Evolutionary conservation across 305 asterid species (phyloP).

Genomic region (Rubia tinctorum): DNA sequence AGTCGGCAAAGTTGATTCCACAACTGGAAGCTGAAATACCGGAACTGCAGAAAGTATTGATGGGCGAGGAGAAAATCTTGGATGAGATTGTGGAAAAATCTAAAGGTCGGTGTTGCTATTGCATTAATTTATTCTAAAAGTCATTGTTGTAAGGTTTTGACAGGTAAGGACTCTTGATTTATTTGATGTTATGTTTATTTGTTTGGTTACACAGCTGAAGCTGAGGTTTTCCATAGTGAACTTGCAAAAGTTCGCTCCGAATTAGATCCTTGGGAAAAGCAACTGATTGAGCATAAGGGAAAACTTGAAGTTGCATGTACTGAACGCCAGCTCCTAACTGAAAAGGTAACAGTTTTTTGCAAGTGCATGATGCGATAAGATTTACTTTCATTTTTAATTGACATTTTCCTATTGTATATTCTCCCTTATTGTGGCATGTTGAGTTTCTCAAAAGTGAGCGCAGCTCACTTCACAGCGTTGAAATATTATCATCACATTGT

Average conservation of each 20-base stretch:
- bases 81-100: conserved; percentile 84
- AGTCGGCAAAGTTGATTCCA: conserved; percentile 77
- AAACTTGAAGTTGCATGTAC: conserved; percentile 83
- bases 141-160: background rate
- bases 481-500: background rate
- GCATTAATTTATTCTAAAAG: background rate
- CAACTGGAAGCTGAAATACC: conserved; percentile 73
- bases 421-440: background rate
- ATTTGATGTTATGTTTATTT: conserved; percentile 13
- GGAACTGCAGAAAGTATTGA: conserved; percentile 55
- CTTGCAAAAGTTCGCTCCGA: conserved; percentile 81
- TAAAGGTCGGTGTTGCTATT: conserved; percentile 47
- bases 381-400: background rate
- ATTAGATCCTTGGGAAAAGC: conserved; percentile 96
- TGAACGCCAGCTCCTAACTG: conserved; percentile 64
- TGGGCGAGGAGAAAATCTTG: conserved; percentile 67
- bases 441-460: background rate
- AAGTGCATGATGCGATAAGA: background rate
- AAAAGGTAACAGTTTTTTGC: conserved; percentile 48
- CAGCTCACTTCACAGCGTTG: background rate
- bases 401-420: background rate
- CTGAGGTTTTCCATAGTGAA: conserved; percentile 70
- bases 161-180: background rate
- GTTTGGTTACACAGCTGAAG: conserved; percentile 58
- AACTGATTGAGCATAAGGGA: conserved; percentile 82